A percentile compares a stretch with the other conserved stretches of the same genome.
Evolutionary conservation across 2,329 filamentous ascomycete species (phyloP).

Genomic region (Curvularia lunata): DNA sequence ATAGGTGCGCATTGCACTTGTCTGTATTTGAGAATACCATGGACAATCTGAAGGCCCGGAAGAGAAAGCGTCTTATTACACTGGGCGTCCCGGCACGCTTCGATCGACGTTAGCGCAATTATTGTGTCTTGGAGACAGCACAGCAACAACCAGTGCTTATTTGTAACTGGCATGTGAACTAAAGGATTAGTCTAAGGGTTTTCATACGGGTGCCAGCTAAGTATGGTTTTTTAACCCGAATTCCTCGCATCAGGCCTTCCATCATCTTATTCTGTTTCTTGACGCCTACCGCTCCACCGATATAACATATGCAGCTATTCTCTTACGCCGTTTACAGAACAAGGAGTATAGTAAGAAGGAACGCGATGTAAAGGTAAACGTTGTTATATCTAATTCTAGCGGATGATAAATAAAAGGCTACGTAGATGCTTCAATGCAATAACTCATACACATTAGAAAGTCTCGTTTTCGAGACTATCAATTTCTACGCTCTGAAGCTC

Average conservation of each 20-base stretch:
- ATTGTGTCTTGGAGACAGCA: no score
- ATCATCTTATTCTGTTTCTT: background rate
- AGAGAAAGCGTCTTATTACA: no score
- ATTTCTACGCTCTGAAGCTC: slow-evolving; percentile 2
- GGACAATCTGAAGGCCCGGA: no score
- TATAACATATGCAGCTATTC: background rate
- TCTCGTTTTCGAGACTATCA: slow-evolving; percentile 1
- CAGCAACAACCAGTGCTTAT: no score
- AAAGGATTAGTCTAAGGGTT: background rate
- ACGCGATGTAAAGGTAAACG: background rate
- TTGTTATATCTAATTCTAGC: slow-evolving; percentile 8
- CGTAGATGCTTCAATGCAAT: slow-evolving; percentile 12
- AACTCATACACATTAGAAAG: slow-evolving; percentile 8
- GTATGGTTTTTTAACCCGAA: background rate
- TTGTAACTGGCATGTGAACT: background rate
- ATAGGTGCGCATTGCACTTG: no score
- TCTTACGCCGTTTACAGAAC: background rate
- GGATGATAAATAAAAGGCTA: slow-evolving; percentile 7
- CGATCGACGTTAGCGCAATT: no score
- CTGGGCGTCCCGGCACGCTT: no score
- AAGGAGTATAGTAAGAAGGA: background rate
- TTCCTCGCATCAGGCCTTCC: background rate
- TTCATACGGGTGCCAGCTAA: background rate
- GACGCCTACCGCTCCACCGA: background rate
- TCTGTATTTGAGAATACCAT: no score